Evolutionary conservation across 2,329 filamentous ascomycete genomes (phyloP), one percentile per base, ranked within the genome.

Genomic region (Blastomyces parvus): DNA sequence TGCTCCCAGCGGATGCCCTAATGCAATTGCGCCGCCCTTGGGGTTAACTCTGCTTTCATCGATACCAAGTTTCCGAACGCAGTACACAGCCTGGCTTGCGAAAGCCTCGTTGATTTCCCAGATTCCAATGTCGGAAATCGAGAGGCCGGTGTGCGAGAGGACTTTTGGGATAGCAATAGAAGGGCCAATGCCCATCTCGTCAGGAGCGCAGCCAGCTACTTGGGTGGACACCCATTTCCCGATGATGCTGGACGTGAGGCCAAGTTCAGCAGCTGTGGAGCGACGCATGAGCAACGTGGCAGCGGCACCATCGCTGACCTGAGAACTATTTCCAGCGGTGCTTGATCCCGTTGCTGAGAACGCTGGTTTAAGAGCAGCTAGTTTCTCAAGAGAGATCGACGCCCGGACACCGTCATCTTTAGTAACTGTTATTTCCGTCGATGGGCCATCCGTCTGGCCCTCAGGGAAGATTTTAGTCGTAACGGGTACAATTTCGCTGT

Each of bases 51-150:
- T 87, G 8, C 84, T 84, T 62, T 84, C 77, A 69, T 87, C 82
- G 78, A 86, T 68, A 71, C 84, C 70, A 27, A 80, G 67, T 70
- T 85, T 83, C 65, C 90, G 80, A 56, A 93, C 78, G 69, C 88
- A 92, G 77, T 96, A 84, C 61, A 87, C 71, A 48, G 84, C 83
- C 71, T 87, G 85, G 59, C 80, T 83, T 4, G 84, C 85, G 73
- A 87, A 87, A 17, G 85, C 85, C 83, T 97, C 92, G 75, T 97
- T 97, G 76, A 97, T 88, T 80, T 97, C 92, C 91, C 91, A 97
- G 11, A 94, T 80, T 44, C 87, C 83, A 0, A 97, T 84, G 64
- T 97, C 90, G 1, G 81, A 79, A 14, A 80, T 86, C 53, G 77
- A 72, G 17, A 97, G 74, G 0, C 87, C 90, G 1, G 88, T 83